phyloP scores from a whole-genome alignment of 768 basidiomycete species.

The Rhizopogon vesiculosus region DNA sequence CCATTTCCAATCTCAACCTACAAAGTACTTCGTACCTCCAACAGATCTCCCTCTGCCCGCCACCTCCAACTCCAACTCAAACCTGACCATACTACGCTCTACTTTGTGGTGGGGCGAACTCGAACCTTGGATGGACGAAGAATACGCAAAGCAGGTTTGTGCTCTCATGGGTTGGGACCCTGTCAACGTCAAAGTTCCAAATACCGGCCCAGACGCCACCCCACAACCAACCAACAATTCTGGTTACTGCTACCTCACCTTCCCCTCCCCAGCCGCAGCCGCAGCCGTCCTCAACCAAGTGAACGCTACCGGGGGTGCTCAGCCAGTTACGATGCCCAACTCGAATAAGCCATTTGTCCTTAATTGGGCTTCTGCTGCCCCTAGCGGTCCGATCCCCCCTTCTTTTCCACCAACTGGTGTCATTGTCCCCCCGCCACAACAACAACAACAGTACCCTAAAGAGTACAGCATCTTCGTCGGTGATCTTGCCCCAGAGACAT shows the following conservation, averaged over 20 bases:
- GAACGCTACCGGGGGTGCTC: constrained; percentile 37
- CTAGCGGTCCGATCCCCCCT: constrained; percentile 30
- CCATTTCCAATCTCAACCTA: constrained; percentile 12
- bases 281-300: constrained; percentile 68
- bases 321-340: constrained; percentile 76
- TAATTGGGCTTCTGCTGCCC: constrained; percentile 62
- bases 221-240: constrained; percentile 72
- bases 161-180: constrained; percentile 84
- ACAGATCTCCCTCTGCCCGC: constrained; percentile 18
- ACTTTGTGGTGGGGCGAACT: constrained; percentile 87
- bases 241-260: constrained; percentile 86
- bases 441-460: constrained; percentile 63
- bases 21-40: constrained; percentile 10
- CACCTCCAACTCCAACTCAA: constrained; percentile 23
- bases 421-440: constrained; percentile 29
- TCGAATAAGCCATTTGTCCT: constrained; percentile 77
- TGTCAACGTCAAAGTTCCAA: constrained; percentile 68
- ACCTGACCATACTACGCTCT: constrained; percentile 35
- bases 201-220: constrained; percentile 49
- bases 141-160: constrained; percentile 88
- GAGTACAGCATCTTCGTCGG: constrained; percentile 96
- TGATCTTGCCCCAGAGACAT: constrained; percentile 88
- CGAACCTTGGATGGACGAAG: constrained; percentile 97
- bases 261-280: constrained; percentile 66
- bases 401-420: constrained; percentile 23